Conservation (phyloP, 129 eudicot genomes). For the Smallanthus sonchifolius region DNA sequence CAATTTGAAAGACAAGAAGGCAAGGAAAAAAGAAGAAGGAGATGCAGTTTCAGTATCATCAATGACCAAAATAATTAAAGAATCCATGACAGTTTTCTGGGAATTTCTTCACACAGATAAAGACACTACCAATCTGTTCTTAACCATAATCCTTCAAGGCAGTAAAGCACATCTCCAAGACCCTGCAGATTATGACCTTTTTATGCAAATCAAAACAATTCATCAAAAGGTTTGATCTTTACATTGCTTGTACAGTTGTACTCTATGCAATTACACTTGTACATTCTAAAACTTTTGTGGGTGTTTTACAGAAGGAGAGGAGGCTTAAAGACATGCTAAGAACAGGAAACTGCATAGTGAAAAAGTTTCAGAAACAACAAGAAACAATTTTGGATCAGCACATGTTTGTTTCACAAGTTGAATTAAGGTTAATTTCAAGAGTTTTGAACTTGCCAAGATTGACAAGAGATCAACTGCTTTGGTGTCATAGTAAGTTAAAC, state of each 20-base stretch:
- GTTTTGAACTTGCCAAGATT: slow-evolving; percentile 64
- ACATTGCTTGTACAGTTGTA: neutral
- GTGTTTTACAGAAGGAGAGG: slow-evolving; percentile 65
- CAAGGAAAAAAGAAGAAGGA: slow-evolving; percentile 34
- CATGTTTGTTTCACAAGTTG: slow-evolving; percentile 60
- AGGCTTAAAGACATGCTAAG: slow-evolving; percentile 64
- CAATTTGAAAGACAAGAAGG: slow-evolving; percentile 50
- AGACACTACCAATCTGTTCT: slow-evolving; percentile 27
- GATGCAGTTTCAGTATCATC: slow-evolving; percentile 44
- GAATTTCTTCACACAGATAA: slow-evolving; percentile 69
- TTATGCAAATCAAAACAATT: slow-evolving; percentile 35
- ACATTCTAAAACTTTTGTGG: slow-evolving; percentile 9
- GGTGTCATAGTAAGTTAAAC: slow-evolving; percentile 76
- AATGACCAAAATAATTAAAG: slow-evolving; percentile 48
- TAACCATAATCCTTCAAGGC: slow-evolving; percentile 31
- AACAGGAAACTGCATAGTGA: slow-evolving; percentile 79
- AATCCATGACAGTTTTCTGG: slow-evolving; percentile 68
- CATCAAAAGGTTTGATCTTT: slow-evolving; percentile 63
- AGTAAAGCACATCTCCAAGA: slow-evolving; percentile 31
- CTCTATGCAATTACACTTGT: neutral
- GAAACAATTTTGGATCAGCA: slow-evolving; percentile 40
- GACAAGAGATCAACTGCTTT: slow-evolving; percentile 59
- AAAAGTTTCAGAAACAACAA: slow-evolving; percentile 61
- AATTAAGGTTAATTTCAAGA: slow-evolving; percentile 61
- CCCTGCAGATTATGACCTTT: slow-evolving; percentile 40